These are phyloP conservation scores for Solanum hybrid DNA, from an alignment of 305 asterid genomes.

Conservation along the genomic window DNA sequence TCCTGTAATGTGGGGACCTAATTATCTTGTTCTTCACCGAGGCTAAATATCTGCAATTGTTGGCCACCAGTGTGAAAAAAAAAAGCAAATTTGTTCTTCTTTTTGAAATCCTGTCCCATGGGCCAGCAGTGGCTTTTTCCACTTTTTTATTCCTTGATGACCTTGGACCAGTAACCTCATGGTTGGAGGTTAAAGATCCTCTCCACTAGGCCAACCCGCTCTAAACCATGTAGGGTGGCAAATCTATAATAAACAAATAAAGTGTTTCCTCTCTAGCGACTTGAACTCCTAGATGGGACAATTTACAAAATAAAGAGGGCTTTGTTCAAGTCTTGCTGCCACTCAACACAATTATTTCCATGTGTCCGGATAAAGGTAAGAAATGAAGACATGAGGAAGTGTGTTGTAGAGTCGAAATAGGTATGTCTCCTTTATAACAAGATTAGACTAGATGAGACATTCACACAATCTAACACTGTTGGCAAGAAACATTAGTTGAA, in stretches of 20 bases:
- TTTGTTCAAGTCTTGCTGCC: not conserved
- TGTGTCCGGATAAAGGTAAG: not conserved
- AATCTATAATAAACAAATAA: not conserved
- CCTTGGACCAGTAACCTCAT: not conserved
- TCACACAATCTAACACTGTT: not conserved
- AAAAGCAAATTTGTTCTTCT: not conserved
- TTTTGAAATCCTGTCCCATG: not conserved
- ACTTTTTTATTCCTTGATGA: not conserved
- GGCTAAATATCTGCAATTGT: not conserved
- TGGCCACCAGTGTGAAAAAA: not conserved
- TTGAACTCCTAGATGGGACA: not conserved
- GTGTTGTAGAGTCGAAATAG: not conserved
- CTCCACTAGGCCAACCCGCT: not conserved
- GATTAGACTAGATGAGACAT: not conserved
- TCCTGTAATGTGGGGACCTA: not conserved
- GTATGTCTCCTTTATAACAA: not conserved
- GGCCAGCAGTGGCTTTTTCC: not conserved
- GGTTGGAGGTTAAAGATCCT: not conserved
- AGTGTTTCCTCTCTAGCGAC: not conserved
- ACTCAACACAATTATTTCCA: not conserved
- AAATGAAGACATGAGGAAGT: not conserved
- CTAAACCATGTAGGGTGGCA: not conserved
- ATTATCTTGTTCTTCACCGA: not conserved
- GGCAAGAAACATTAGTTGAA: not conserved
- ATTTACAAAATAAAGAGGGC: not conserved